Evolutionary conservation across 352 stramenopile species (phyloP).

Genomic region (Phytophthora kernoviae): DNA sequence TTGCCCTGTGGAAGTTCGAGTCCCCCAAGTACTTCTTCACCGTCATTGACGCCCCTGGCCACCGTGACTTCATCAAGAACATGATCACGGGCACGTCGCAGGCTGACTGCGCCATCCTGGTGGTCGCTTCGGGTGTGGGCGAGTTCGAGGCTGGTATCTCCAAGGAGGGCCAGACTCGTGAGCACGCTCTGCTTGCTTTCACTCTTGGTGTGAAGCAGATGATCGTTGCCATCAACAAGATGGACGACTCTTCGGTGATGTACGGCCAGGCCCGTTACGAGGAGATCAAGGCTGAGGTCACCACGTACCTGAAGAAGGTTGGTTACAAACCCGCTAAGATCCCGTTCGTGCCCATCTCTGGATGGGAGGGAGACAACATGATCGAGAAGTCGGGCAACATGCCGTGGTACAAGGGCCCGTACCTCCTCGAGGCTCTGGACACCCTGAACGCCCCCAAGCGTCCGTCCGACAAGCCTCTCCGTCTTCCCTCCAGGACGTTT

Average conservation of each 20-base stretch:
- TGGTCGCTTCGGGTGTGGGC: constrained; percentile 91
- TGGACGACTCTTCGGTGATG: constrained; percentile 95
- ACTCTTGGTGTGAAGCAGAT: constrained; percentile 98
- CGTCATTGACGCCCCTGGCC: constrained; percentile 97
- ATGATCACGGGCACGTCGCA: constrained; percentile 99
- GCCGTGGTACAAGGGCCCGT: constrained; percentile 96
- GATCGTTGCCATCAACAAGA: constrained; percentile 99
- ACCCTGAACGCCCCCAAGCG: constrained; percentile 91
- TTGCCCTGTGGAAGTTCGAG: constrained; percentile 98
- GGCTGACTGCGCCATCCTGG: constrained; percentile 97
- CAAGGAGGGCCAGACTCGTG: constrained; percentile 95
- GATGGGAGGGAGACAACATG: constrained; percentile 98
- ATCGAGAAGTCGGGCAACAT: constrained; percentile 94
- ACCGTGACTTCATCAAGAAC: constrained; percentile 99
- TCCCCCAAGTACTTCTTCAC: constrained; percentile 97
- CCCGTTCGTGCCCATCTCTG: constrained; percentile 96
- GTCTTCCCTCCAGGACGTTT: constrained; percentile 96
- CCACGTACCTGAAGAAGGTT: constrained; percentile 94
- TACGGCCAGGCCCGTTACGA: constrained; percentile 95
- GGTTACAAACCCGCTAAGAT: constrained; percentile 97
- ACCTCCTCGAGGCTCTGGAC: constrained; percentile 93
- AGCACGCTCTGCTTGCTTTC: constrained; percentile 96
- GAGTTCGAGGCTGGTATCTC: constrained; percentile 97
- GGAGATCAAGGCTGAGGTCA: constrained; percentile 94
- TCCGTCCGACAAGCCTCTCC: constrained; percentile 94